Evolutionary conservation across 495 filamentous ascomycete genomes (phyloP), one percentile per base, ranked within the genome.

Genomic region (Lichenothelia convexa): DNA sequence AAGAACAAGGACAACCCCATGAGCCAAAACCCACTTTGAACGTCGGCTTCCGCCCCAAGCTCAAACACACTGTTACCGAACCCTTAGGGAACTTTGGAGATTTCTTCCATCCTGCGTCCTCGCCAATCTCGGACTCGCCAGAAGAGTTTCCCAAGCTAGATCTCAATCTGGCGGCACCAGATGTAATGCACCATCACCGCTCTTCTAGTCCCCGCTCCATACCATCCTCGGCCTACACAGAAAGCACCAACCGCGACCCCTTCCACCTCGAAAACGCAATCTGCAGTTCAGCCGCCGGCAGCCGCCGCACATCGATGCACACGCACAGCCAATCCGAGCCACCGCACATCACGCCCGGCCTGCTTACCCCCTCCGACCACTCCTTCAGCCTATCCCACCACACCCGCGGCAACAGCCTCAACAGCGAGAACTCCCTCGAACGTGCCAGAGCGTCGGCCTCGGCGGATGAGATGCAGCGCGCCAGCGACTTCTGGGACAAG

Each of bases 321-420:
- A 30, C 16, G 13, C 21, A 41, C 13, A 16, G 12, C 9, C 32
- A 35, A 19, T 24, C 18, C 32, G 39, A 41, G 32, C 39, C 39
- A 2, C 19, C 13, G 3, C 39, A 35, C 22, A 16, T n/a, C 8
- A 19, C 27, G 17, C 7, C 26, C 4, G 37, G 37, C 12, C 24
- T 38, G 21, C 35, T 38, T 9, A 30, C 35, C 1, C 35, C 35
- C 7, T 13, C 18, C 43, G 42, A 15, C n/a, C n/a, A 39, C 41
- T 23, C 42, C 38, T 19, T 45, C 39, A 30, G 44, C 47, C 4
- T 31, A 39, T 42, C 34, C 38, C 40, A 44, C 65, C 68, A 21
- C 44, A 58, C 21, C 45, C 70, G 18, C 40, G 64, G 18, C 61
- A 70, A 35, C 62, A 68, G 53, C 1, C 44, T 63, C 2, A 57